phyloP scores from a whole-genome alignment of 257 asterid species.

The Solanum verrucosum region DNA sequence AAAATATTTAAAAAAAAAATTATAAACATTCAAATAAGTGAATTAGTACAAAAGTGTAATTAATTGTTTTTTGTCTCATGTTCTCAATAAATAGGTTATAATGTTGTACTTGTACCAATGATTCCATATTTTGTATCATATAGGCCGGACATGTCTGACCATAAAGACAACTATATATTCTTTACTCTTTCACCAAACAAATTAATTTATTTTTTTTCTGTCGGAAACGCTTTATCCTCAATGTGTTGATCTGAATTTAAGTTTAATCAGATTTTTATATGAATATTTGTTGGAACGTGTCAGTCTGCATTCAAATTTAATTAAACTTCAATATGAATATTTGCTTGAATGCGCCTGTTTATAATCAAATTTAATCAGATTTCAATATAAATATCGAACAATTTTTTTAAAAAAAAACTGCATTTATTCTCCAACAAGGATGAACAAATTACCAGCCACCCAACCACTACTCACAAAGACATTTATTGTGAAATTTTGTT shows the following conservation, averaged over 20 bases:
- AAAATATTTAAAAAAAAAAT: no score
- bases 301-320: no score
- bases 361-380: no score
- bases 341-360: no score
- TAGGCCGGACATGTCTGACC: not conserved
- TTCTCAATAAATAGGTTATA: no score
- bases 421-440: not conserved
- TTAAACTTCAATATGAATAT: no score
- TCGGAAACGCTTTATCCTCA: no score
- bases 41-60: not conserved
- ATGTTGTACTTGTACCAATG: not conserved
- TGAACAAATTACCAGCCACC: not conserved
- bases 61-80: no score
- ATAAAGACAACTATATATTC: not conserved
- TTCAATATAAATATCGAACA: no score
- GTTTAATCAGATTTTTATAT: no score
- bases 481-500: not conserved
- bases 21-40: not conserved
- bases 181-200: not conserved
- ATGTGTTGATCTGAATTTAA: not conserved
- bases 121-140: not conserved
- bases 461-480: not conserved
- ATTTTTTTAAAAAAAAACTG: no score
- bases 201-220: not conserved
- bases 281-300: accelerated